Evolutionary conservation across 2,329 filamentous ascomycete species (phyloP), one percentile per base, ranked within the genome.

Genomic region (Orbilia ellipsospora): DNA sequence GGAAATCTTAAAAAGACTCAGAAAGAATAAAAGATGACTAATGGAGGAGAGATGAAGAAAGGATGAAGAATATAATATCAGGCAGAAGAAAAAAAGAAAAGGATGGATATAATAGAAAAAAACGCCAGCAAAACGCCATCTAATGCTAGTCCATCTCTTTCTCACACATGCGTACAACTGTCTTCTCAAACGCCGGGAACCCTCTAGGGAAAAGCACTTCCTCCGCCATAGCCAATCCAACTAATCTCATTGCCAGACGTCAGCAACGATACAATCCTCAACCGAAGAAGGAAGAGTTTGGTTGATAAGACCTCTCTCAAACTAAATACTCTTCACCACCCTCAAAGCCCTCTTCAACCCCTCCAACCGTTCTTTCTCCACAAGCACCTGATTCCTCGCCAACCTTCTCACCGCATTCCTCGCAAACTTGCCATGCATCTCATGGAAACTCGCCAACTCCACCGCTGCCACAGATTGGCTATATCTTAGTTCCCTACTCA

Each of bases 401-500:
- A 96, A 88, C 55, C 93, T 89, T 78, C 87, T 88, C 76, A 97
- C 87, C 28, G 92, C 92, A 72, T 87, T 87, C 75, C 89, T 85
- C 0, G 92, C 93, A 83, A 92, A 89, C 80, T 88, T 88, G 78
- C 93, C 92, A 80, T 96, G 89, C 84, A 93, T 88, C 48, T 96
- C 93, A 80, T 97, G 94, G 93, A 95, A 99, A 15, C 92, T 93
- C 0, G 95, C 95, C 67, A 99, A 83, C 83, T 99, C 95, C 1
- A 89, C 87, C 5, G 96, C 94, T 23, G 98, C 94, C 13, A 94
- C 93, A 82, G 96, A 92, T 83, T 97, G 94, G 56, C 94, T 97
- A 82, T 95, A 97, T 59, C 93, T 85, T 66, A 99, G 84, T 82
- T 99, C 95, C 61, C 88, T 88, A 0, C 90, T 90, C n/a, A 97